A percentile compares a stretch with the other conserved stretches of the same genome.
Evolutionary conservation across 345 rosid genomes (phyloP).

Genomic region (Bruguiera sexangula): DNA sequence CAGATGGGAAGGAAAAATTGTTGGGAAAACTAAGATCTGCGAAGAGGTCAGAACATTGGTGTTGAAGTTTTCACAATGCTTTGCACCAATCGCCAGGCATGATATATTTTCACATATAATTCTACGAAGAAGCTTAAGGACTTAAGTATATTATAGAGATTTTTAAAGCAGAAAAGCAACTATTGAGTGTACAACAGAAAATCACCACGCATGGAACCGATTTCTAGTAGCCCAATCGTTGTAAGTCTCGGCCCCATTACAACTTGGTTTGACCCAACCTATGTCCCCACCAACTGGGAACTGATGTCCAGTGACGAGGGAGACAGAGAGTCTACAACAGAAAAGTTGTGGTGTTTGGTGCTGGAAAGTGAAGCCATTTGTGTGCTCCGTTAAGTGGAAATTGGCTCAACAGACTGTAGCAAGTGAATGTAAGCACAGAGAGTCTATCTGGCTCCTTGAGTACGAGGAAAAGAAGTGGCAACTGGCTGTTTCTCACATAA

Average conservation of each 20-base stretch:
- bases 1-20: not conserved
- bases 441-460: not conserved
- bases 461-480: not conserved
- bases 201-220: conserved; percentile 35
- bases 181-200: conserved; percentile 26
- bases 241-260: conserved; percentile 18
- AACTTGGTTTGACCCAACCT: conserved; percentile 28
- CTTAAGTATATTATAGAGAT: no score
- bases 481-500: not conserved
- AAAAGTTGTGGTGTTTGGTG: not conserved
- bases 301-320: conserved; percentile 13
- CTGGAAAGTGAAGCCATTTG: not conserved
- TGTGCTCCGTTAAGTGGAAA: not conserved
- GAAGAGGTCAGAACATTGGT: not conserved
- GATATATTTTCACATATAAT: no score
- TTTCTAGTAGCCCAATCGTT: conserved; percentile 27
- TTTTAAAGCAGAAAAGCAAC: not conserved
- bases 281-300: conserved; percentile 33
- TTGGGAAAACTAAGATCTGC: not conserved
- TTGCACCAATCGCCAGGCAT: no score
- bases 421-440: not conserved
- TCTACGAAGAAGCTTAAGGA: no score
- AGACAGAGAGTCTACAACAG: not conserved
- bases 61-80: no score
- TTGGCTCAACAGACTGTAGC: not conserved